Base-by-base conservation (phyloP, 306 rosid species). In the Astragalus membranaceus region DNA sequence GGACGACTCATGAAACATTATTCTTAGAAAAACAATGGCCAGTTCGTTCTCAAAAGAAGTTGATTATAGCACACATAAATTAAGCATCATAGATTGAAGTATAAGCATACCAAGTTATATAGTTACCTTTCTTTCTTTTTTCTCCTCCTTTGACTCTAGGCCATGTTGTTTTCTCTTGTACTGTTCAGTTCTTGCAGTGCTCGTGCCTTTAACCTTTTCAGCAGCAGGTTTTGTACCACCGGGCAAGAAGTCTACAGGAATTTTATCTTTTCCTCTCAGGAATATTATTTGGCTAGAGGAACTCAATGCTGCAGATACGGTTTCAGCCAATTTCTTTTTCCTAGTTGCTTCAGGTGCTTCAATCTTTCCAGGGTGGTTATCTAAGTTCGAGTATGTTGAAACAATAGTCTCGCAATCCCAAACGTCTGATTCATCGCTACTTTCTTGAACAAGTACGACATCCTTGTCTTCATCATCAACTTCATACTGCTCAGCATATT, bases 391-490 rank as follows among this genome's bases (percentile, higher is more conserved):
- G 72, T 85, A 94, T 0, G 95, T 94, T 23, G 96, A 81, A 66
- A 91, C 85, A 77, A 94, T 86, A 48, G 97, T 94, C 78, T 94
- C 99, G 63, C 97, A 89, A 33, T 94, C 96, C 97, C 95, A 89
- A 64, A 71, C 85, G 80, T 94, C 96, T 29, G 91, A 88, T 48
- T 94, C 99, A 73, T 91, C 95, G 9, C 97, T 91, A 75, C 91
- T 87, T 84, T 91, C 97, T 68, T 94, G 75, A 30, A 81, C 70
- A 71, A 79, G 10, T 3, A 91, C 35, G 56, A 78, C 76, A 42
- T 83, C 83, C 49, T 75, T 82, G 70, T 76, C 67, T 8, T 80
- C 83, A 72, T 81, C 85, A 71, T 84, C 92, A 61, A 76, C 82
- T 84, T 86, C 93, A 72, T 94, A 94, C 65, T 51, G 83, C 82